Percentiles rank a stretch among this genome's conserved stretches.
These are phyloP conservation scores for Cyclocybe aegerita DNA, from an alignment of 768 basidiomycete species.

Conservation along the genomic window DNA sequence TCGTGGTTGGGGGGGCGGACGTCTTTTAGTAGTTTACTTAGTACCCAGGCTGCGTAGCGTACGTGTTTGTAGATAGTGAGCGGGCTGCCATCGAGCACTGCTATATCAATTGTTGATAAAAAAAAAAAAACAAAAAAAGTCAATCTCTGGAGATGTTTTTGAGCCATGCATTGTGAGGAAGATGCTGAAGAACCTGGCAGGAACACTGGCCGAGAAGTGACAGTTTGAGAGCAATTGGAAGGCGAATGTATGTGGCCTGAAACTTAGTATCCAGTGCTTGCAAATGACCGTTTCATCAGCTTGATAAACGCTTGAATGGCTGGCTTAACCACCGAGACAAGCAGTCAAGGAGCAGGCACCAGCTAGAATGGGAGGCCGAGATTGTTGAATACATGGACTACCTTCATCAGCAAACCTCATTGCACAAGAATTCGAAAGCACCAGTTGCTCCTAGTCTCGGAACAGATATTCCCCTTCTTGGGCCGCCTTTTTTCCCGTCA, in stretches of 20 bases:
- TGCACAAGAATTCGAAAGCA: slow-evolving; percentile 6
- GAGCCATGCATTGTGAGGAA: not conserved
- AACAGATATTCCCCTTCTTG: slow-evolving; percentile 3
- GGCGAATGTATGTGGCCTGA: too few species aligned
- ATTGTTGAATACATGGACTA: slow-evolving; percentile 9
- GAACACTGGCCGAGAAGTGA: not conserved
- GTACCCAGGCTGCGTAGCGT: too few species aligned
- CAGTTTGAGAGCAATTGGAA: not conserved
- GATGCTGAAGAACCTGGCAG: not conserved
- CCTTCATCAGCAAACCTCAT: not conserved
- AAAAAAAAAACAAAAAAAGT: too few species aligned
- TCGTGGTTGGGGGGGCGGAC: too few species aligned
- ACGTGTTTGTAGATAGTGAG: too few species aligned
- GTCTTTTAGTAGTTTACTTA: too few species aligned
- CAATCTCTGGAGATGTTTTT: slow-evolving; percentile 1
- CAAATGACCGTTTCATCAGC: not conserved
- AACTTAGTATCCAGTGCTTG: too few species aligned
- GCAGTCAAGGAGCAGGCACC: not conserved
- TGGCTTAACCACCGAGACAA: slow-evolving; percentile 6
- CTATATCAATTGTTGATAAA: too few species aligned
- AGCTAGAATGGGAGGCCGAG: slow-evolving; percentile 7
- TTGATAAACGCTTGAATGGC: not conserved
- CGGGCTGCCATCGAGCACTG: too few species aligned
- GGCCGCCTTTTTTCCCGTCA: not conserved
- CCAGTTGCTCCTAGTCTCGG: not conserved